Evolutionary conservation across 768 basidiomycete genomes (phyloP), one percentile per base, ranked within the genome.

Genomic region (Boletus rex-veris): DNA sequence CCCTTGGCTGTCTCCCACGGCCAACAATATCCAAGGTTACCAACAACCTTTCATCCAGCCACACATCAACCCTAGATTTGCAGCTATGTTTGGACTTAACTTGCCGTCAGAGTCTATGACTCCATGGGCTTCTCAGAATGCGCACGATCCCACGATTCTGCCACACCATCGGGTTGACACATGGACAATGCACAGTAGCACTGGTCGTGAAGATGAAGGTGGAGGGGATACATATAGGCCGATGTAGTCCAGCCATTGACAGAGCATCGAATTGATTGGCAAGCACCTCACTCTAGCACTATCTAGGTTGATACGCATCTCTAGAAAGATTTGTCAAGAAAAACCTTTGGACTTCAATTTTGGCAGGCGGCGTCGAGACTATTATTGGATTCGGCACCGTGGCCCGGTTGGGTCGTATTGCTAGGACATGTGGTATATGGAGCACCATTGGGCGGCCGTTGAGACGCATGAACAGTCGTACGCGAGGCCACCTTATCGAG

Each of bases 61-160:
- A 7, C 90, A 92, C 63, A 91, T 92, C 54, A 91, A 92, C 61
- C 90, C 90, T 9, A 79, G 84, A 11, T 91, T 92, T 68, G 86
- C 88, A 14, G 79, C 81, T 31, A 72, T 73, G 28, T 86, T 89
- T 57, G 86, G 83, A 24, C 66, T 84, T 52, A 73, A 76, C 45
- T 46, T 69, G 73, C 53, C 61, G 47, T 18, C 66, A 21, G 43
- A 49, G 38, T 28, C 70, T 63, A 52, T 64, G 64, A 45, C 47
- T 48, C 58, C 66, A 9, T 60, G 54, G 54, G 58, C 62, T 39
- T 45, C 64, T 39, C 65, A 58, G 36, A 44, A 52, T 39, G 48
- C 16, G 21, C 45, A 58, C 14, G 59, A 66, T 43, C 57, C 54
- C 9, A 18, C 31, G 15, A 30, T 52, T 38, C 53, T 50, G 11